Conservation (phyloP, 179 eudicot species). For the Silene vulgaris region DNA sequence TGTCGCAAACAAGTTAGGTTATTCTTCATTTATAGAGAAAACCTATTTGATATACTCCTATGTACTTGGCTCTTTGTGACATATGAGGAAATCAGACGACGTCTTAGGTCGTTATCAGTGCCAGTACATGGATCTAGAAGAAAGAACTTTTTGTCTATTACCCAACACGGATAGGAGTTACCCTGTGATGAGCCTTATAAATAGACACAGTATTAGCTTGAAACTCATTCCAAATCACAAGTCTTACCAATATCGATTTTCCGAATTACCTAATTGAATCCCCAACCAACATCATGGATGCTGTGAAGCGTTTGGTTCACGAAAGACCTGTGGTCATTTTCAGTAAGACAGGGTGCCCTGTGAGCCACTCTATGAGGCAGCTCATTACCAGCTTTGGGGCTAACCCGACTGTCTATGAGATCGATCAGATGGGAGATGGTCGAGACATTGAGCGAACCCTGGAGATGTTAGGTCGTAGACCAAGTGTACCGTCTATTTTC, state of each 20-base stretch:
- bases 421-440: slow-evolving; percentile 54
- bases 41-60: slow-evolving; percentile 10
- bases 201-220: slow-evolving; percentile 18
- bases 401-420: slow-evolving; percentile 52
- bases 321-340: slow-evolving; percentile 60
- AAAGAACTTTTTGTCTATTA: too few species aligned
- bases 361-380: slow-evolving; percentile 44
- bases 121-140: too few species aligned
- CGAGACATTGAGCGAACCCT: slow-evolving; percentile 48
- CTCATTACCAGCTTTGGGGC: slow-evolving; percentile 58
- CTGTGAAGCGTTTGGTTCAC: slow-evolving; percentile 33
- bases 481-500: slow-evolving; percentile 50
- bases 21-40: not conserved
- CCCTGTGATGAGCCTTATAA: slow-evolving; percentile 20
- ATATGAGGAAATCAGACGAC: slow-evolving; percentile 16
- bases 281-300: slow-evolving; percentile 26
- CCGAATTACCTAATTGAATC: not conserved
- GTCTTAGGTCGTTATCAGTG: slow-evolving; percentile 14
- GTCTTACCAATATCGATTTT: not conserved
- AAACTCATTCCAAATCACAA: slow-evolving; percentile 19
- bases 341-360: slow-evolving; percentile 53
- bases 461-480: slow-evolving; percentile 33
- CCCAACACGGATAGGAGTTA: not conserved
- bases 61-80: slow-evolving; percentile 15
- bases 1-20: not conserved